A percentile compares a stretch with the other conserved stretches of the same genome.
Conservation (phyloP, 108 stramenopile genomes). For the Cyclostephanos invisitatus region DNA sequence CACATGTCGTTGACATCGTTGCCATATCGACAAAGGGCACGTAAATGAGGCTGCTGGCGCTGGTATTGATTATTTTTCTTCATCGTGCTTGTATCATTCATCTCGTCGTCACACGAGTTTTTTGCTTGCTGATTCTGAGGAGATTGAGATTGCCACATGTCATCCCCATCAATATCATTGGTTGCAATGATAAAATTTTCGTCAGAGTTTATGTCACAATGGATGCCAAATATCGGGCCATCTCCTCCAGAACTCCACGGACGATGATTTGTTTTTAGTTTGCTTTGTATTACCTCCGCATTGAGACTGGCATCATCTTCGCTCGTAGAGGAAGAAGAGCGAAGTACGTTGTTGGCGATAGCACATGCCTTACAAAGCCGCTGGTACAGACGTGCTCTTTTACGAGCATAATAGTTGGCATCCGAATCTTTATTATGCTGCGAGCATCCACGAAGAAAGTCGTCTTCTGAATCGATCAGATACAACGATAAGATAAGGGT, state of each 20-base stretch:
- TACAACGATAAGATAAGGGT: slow-evolving; percentile 38
- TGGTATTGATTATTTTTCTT: neutral
- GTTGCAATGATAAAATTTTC: slow-evolving; percentile 4
- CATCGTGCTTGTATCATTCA: neutral
- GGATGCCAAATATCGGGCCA: slow-evolving; percentile 77
- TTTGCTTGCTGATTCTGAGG: neutral
- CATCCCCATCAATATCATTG: slow-evolving; percentile 32
- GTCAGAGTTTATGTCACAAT: slow-evolving; percentile 26
- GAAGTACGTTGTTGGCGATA: slow-evolving; percentile 17
- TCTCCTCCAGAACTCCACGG: slow-evolving; percentile 72
- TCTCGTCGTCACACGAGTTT: neutral
- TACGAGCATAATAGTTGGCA: neutral
- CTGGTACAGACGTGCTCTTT: slow-evolving; percentile 28
- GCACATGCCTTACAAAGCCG: slow-evolving; percentile 22
- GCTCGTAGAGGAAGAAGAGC: slow-evolving; percentile 6
- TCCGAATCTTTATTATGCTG: neutral
- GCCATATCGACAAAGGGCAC: slow-evolving; percentile 65
- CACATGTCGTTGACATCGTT: slow-evolving; percentile 64
- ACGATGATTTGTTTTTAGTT: slow-evolving; percentile 15
- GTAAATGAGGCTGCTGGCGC: slow-evolving; percentile 58
- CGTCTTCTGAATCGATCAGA: slow-evolving; percentile 32
- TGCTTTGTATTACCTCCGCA: neutral
- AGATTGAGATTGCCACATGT: slow-evolving; percentile 32
- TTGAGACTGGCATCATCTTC: neutral
- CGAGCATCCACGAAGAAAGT: slow-evolving; percentile 4